Evolutionary conservation across 352 stramenopile genomes (phyloP).

Genomic region (Peronospora farinosa): DNA sequence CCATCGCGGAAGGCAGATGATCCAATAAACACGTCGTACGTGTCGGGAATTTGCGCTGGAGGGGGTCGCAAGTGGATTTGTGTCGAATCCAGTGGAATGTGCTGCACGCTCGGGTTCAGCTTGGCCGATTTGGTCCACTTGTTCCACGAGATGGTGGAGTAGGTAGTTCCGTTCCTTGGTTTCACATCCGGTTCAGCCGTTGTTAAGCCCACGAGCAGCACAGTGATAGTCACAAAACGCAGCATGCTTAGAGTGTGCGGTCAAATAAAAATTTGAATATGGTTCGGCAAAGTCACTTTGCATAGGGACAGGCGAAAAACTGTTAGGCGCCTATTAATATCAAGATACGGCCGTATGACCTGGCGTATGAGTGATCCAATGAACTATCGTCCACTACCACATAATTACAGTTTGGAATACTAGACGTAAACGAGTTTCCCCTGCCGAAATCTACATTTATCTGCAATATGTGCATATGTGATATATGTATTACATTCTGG

Average conservation of each 20-base stretch:
- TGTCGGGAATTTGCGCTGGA: slow-evolving; percentile 38
- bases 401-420: no score
- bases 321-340: no score
- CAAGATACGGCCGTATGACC: no score
- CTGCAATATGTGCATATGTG: no score
- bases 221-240: not conserved
- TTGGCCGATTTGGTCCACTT: not conserved
- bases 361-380: no score
- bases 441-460: no score
- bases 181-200: not conserved
- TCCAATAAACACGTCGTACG: slow-evolving; percentile 57
- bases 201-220: not conserved
- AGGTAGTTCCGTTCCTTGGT: not conserved
- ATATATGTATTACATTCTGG: no score
- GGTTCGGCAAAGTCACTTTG: no score
- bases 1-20: slow-evolving; percentile 75
- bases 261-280: no score
- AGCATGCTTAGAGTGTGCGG: not conserved
- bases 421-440: no score
- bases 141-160: not conserved
- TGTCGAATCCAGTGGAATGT: slow-evolving; percentile 40
- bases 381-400: no score
- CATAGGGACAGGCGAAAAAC: no score
- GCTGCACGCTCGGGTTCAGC: slow-evolving; percentile 59
- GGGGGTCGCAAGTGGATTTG: slow-evolving; percentile 43